Evolutionary conservation across 2,329 filamentous ascomycete species (phyloP).

Genomic region (Sclerotiophoma versabilis): DNA sequence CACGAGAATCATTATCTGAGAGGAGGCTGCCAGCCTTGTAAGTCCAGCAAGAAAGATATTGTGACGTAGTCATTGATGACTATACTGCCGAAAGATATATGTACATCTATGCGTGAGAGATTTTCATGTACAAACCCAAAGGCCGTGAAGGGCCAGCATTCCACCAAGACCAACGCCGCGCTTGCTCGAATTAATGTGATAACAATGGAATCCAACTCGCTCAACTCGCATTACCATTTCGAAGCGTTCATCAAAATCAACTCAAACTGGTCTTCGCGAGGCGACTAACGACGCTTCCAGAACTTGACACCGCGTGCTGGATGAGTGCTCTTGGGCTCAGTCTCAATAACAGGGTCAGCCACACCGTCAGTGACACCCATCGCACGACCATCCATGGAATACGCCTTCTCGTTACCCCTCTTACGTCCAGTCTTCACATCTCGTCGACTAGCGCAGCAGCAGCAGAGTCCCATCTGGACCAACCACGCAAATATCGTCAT

Average conservation of each 20-base stretch:
- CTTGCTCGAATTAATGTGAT: conserved; percentile 12
- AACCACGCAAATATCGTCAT: conserved; percentile 72
- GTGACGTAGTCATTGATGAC: neutral
- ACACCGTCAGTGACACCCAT: conserved; percentile 3
- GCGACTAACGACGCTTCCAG: conserved; percentile 18
- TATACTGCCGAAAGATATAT: neutral
- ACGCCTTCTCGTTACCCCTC: conserved; percentile 51
- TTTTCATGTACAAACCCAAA: neutral
- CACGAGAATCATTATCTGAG: too few species aligned
- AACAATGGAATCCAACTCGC: conserved; percentile 4
- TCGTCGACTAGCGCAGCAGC: conserved; percentile 70
- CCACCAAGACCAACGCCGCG: conserved; percentile 16
- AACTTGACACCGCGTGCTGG: conserved; percentile 18
- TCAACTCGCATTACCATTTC: neutral
- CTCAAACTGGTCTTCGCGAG: neutral
- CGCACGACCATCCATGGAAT: conserved; percentile 27
- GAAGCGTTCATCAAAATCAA: neutral
- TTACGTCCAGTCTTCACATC: conserved; percentile 60
- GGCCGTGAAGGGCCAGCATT: neutral
- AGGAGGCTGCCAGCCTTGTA: too few species aligned
- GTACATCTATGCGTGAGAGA: neutral
- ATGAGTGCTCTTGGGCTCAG: conserved; percentile 4
- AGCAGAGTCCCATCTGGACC: conserved; percentile 78
- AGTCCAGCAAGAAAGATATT: neutral
- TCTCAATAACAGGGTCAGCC: conserved; percentile 2